Evolutionary conservation across 305 asterid genomes (phyloP).

Genomic region (Fraxinus albicans): DNA sequence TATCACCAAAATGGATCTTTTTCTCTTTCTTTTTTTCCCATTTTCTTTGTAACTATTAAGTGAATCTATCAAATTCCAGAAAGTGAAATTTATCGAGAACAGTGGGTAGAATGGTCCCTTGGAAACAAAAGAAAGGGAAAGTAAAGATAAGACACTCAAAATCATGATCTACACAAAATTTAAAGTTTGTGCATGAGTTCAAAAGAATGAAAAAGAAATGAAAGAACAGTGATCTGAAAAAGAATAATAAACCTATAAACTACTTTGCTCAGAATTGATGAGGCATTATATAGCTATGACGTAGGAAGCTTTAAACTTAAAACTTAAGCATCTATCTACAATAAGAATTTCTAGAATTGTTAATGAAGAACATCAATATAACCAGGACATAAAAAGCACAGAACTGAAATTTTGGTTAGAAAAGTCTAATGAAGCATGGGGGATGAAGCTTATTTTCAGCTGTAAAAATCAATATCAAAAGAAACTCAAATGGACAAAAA

Average conservation of each 20-base stretch:
- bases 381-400: background rate
- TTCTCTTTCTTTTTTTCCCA: background rate
- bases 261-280: background rate
- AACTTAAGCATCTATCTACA: conserved; percentile 5
- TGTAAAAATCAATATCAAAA: background rate
- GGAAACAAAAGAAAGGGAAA: background rate
- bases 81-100: background rate
- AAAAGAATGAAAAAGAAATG: background rate
- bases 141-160: background rate
- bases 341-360: conserved; percentile 17
- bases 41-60: background rate
- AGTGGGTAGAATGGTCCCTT: background rate
- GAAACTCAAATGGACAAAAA: background rate
- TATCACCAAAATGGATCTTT: background rate
- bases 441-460: background rate
- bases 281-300: background rate
- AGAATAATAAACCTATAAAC: background rate
- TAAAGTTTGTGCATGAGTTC: background rate
- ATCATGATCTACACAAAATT: background rate
- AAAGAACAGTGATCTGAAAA: background rate
- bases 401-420: conserved; percentile 9
- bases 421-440: conserved; percentile 3
- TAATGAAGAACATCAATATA: conserved; percentile 7
- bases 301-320: background rate
- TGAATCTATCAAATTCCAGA: background rate